Percentiles rank a stretch among this genome's conserved stretches.
phyloP scores from a whole-genome alignment of 1,284 basidiomycete species.

The Mycosarcoma mackinlayi region DNA sequence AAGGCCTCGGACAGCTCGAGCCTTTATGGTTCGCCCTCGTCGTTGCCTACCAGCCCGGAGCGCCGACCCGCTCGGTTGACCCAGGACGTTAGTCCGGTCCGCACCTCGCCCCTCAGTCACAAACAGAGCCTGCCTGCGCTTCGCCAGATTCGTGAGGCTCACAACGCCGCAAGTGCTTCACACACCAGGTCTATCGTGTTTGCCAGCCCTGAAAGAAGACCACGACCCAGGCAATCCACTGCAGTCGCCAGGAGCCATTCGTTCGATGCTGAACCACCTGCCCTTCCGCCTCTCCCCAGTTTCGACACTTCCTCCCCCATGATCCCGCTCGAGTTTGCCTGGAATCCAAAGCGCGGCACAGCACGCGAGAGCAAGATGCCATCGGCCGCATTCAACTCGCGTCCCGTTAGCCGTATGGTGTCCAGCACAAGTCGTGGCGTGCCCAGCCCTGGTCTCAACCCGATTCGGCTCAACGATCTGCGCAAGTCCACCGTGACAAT shows the following conservation, averaged over 20 bases:
- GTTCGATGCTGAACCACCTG: conserved; percentile 27
- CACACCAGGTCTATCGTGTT: conserved; percentile 22
- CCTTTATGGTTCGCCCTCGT: conserved; percentile 20
- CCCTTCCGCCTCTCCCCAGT: conserved; percentile 42
- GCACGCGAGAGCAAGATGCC: conserved; percentile 32
- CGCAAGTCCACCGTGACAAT: conserved; percentile 40
- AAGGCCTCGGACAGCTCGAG: conserved; percentile 25
- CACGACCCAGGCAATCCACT: conserved; percentile 11
- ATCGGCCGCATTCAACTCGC: conserved; percentile 11
- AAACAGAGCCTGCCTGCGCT: conserved; percentile 53
- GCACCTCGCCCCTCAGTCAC: conserved; percentile 12
- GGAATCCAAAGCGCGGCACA: conserved; percentile 27
- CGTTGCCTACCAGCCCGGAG: conserved; percentile 42
- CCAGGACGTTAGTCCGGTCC: conserved; percentile 16
- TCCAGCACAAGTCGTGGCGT: conserved; percentile 52
- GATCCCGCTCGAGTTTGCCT: conserved; percentile 38
- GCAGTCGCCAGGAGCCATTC: conserved; percentile 7
- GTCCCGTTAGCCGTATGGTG: conserved; percentile 39
- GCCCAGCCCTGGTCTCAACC: conserved; percentile 36
- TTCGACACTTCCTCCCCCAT: conserved; percentile 46
- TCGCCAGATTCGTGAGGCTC: conserved; percentile 40
- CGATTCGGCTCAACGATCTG: conserved; percentile 27
- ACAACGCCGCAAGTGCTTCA: conserved; percentile 6
- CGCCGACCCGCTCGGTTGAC: conserved; percentile 11
- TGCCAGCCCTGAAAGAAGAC: conserved; percentile 16